Percentiles rank a stretch among this genome's conserved stretches.
Evolutionary conservation across 2,329 filamentous ascomycete species (phyloP).

Genomic region (Furcasterigmium sp.): DNA sequence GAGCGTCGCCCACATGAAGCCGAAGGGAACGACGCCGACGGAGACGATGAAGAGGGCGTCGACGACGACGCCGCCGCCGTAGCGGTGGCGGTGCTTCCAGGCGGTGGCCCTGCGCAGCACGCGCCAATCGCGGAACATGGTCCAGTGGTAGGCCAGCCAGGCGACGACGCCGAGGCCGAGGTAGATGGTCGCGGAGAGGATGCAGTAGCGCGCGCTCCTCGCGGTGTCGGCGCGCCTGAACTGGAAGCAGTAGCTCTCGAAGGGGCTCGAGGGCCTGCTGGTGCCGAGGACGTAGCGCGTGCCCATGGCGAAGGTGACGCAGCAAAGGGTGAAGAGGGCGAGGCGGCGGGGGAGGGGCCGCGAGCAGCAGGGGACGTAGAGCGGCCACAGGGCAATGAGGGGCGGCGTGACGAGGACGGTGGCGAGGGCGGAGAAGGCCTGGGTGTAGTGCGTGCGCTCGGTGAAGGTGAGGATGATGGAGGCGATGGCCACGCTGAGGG

Average conservation of each 20-base stretch:
- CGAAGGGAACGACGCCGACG: neutral
- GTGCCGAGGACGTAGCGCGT: neutral
- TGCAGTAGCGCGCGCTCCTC: neutral
- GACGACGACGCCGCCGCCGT: neutral
- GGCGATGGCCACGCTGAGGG: neutral
- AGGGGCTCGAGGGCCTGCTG: neutral
- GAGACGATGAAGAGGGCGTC: neutral
- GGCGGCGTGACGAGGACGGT: neutral
- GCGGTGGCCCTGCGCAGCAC: neutral
- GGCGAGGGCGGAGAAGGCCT: neutral
- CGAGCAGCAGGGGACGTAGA: neutral
- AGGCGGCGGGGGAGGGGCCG: neutral
- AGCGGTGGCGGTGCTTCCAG: neutral
- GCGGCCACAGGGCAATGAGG: neutral
- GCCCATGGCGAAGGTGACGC: constrained; percentile 1
- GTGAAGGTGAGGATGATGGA: neutral
- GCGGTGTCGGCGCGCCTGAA: neutral
- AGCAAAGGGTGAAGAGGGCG: neutral
- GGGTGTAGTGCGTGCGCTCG: neutral
- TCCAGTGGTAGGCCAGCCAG: constrained; percentile 1
- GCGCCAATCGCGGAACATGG: neutral
- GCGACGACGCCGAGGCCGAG: neutral
- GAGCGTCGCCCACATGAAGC: neutral
- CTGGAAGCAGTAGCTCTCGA: neutral
- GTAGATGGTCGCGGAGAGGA: neutral